Evolutionary conservation across 805 yeast genomes (phyloP), one percentile per base, ranked within the genome.

Genomic region (Spathaspora sp.): DNA sequence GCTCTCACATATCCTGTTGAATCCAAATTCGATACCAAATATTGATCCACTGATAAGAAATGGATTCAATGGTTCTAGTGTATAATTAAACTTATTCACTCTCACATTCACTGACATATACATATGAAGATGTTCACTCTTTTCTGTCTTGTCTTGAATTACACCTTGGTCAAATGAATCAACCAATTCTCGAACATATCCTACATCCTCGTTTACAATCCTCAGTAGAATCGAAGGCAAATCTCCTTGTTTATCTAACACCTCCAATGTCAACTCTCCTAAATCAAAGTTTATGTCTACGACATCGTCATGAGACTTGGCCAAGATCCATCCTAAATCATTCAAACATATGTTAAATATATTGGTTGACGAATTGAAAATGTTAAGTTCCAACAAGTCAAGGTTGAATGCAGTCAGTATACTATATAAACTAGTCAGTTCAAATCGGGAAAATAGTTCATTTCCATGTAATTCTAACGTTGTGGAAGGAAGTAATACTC

Each of bases 131-230:
- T 23, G 28, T 23, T 42, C 29, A 4, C 17, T 23, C 9, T 17
- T 17, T 26, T 28, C 40, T 5, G 32, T 38, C 17, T 35, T 43
- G 10, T 14, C 19, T 16, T 20, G 17, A 5, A 19, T 8, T 10
- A 23, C 26, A 17, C 23, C 8, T 43, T 31, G 16, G 44, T 42
- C 14, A 17, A 19, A n/a, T 9, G 35, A 17, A 8, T 28, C 32
- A 17, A 51, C n/a, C 14, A 55, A 31, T 12, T 39, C 46, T 23
- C 42, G 48, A 4, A 62, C 18, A 44, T 55, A 62, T 0, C 44
- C 42, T 0, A 60, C 46, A 47, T 62, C 67, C 6, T 49, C 29
- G 11, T 55, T 54, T 3, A 61, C 38, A 1, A 59, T 45, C 14
- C 45, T 39, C 18, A 48, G 38, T 14, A 63, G 39, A 3, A 52